phyloP scores from a whole-genome alignment of 2,329 filamentous ascomycete genomes.

The Colletotrichum lini region DNA sequence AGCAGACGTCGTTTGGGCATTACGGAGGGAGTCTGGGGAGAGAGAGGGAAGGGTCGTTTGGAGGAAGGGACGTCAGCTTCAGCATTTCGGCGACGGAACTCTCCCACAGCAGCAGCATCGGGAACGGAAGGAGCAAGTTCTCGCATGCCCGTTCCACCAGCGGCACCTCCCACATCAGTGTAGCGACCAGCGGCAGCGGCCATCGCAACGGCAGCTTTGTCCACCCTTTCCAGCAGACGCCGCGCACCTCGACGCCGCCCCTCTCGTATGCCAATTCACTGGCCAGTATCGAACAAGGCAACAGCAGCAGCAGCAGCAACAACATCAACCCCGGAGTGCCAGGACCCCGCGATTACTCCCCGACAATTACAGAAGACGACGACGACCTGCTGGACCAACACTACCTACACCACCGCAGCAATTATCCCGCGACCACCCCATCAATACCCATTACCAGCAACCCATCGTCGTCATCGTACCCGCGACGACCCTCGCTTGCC shows the following conservation, averaged over 20 bases:
- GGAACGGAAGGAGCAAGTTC: constrained; percentile 56
- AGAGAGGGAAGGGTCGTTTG: constrained; percentile 43
- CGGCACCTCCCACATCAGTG: constrained; percentile 70
- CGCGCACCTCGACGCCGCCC: constrained; percentile 72
- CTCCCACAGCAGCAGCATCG: constrained; percentile 35
- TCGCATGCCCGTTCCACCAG: constrained; percentile 72
- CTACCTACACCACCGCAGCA: constrained; percentile 33
- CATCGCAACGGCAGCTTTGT: constrained; percentile 67
- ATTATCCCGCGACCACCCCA: constrained; percentile 44
- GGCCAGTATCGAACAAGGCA: constrained; percentile 61
- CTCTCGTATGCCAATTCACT: constrained; percentile 71
- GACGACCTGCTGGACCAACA: constrained; percentile 52
- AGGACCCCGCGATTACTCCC: constrained; percentile 65
- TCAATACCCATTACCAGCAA: constrained; percentile 47
- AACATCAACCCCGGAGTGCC: neutral
- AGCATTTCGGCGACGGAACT: constrained; percentile 56
- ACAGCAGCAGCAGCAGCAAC: constrained; percentile 44
- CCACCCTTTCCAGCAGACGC: constrained; percentile 76
- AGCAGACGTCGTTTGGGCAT: constrained; percentile 37
- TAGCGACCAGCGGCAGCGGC: constrained; percentile 68
- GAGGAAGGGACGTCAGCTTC: constrained; percentile 62
- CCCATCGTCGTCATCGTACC: constrained; percentile 44
- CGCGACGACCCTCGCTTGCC: constrained; percentile 55
- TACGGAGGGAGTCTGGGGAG: constrained; percentile 46
- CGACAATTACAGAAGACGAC: constrained; percentile 69